Percentiles rank a stretch among this genome's conserved stretches.
These are phyloP conservation scores for Pochonia chlamydosporia DNA, from an alignment of 2,329 filamentous ascomycete species.

Conservation along the genomic window DNA sequence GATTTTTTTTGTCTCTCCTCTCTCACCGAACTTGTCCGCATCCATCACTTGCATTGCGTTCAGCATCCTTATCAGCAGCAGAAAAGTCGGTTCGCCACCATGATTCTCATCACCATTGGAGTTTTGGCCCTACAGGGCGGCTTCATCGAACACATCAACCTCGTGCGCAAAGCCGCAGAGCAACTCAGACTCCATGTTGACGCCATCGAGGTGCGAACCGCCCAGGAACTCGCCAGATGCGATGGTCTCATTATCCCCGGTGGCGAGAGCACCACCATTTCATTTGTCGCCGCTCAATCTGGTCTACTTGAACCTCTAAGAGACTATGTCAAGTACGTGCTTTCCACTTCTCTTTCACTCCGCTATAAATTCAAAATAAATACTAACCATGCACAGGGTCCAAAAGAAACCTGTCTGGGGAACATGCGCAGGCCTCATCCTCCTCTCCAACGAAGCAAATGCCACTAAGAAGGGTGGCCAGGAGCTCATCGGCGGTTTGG, in stretches of 20 bases:
- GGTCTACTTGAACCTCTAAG: constrained; percentile 77
- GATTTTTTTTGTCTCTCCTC: background rate
- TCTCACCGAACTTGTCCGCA: no score
- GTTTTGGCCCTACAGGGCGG: constrained; percentile 82
- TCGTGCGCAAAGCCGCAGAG: constrained; percentile 64
- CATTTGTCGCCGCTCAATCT: constrained; percentile 76
- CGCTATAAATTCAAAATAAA: background rate
- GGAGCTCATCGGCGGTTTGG: constrained; percentile 85
- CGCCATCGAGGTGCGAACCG: constrained; percentile 76
- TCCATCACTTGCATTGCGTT: background rate
- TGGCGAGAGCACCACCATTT: constrained; percentile 91
- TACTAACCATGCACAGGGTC: constrained; percentile 42
- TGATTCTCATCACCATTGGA: constrained; percentile 43
- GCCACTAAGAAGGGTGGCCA: constrained; percentile 86
- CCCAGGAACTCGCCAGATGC: constrained; percentile 63
- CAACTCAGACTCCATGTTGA: constrained; percentile 43
- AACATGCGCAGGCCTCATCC: constrained; percentile 89
- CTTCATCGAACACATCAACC: constrained; percentile 79
- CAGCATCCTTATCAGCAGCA: no score
- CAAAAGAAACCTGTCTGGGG: constrained; percentile 84
- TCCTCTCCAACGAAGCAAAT: constrained; percentile 83
- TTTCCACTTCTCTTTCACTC: background rate
- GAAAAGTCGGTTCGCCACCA: constrained; percentile 17
- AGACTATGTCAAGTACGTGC: constrained; percentile 79
- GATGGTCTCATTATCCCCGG: constrained; percentile 86